Conservation (phyloP, 495 filamentous ascomycete species). For the Aspergillus coremiiformis region DNA sequence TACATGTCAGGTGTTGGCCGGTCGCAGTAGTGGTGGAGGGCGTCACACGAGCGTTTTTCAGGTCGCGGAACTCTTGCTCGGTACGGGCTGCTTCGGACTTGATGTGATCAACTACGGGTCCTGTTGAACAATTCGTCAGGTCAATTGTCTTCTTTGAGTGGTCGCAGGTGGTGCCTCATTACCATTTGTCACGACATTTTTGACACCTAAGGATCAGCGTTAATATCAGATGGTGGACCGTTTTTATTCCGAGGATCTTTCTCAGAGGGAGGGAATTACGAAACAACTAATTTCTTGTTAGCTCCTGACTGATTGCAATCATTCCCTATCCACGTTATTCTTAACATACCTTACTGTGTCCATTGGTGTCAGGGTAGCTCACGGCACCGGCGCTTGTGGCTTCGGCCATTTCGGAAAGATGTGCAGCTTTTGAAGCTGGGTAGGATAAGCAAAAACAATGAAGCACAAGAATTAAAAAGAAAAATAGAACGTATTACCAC, state of each 20-base stretch:
- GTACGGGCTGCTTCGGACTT: conserved; percentile 68
- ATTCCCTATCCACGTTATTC: background rate
- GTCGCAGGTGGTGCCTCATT: conserved; percentile 7
- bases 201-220: conserved; percentile 16
- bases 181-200: conserved; percentile 29
- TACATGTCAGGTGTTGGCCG: conserved; percentile 81
- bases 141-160: conserved; percentile 25
- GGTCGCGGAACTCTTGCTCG: conserved; percentile 61
- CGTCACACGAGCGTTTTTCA: conserved; percentile 61
- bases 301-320: background rate
- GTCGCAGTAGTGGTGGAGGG: conserved; percentile 64
- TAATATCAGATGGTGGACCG: conserved; percentile 18
- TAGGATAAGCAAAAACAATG: conserved; percentile 3
- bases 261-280: background rate
- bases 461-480: background rate
- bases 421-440: conserved; percentile 13
- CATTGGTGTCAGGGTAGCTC: conserved; percentile 36
- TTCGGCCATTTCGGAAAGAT: conserved; percentile 18
- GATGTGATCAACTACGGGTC: conserved; percentile 69
- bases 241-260: background rate
- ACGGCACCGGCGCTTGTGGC: conserved; percentile 20
- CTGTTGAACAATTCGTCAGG: conserved; percentile 31
- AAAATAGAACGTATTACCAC: conserved; percentile 13
- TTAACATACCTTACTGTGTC: conserved; percentile 36
- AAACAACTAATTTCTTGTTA: conserved; percentile 8